phyloP scores from a whole-genome alignment of 2,329 filamentous ascomycete species.

The Fulvia fulva region DNA sequence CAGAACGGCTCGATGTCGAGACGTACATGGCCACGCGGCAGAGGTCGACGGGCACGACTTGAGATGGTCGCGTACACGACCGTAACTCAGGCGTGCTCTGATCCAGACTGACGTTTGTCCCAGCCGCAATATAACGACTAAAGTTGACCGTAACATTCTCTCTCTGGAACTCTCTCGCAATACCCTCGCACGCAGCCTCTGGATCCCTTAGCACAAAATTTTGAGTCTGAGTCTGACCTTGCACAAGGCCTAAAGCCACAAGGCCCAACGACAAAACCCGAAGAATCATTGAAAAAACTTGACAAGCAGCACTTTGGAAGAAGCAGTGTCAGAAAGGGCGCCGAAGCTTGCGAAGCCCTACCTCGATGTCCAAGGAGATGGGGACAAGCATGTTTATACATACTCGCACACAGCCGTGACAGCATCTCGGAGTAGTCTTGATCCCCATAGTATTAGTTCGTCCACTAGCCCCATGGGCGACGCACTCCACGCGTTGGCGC shows the following conservation, averaged over 20 bases:
- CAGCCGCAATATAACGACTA: conserved; percentile 24
- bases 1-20: conserved; percentile 37
- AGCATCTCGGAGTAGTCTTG: neutral
- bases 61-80: conserved; percentile 36
- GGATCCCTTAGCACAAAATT: conserved; percentile 12
- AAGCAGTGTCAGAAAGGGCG: neutral
- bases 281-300: neutral
- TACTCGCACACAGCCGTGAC: neutral
- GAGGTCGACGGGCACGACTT: conserved; percentile 35
- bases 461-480: neutral
- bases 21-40: conserved; percentile 42
- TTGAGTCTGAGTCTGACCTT: conserved; percentile 1
- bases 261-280: neutral
- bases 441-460: neutral
- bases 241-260: neutral
- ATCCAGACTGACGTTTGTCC: conserved; percentile 27
- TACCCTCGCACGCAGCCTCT: conserved; percentile 18
- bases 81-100: conserved; percentile 34
- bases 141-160: conserved; percentile 28
- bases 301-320: neutral
- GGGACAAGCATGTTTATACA: neutral
- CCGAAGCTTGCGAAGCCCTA: neutral
- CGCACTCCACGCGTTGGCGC: neutral
- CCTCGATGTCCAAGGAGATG: neutral
- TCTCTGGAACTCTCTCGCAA: conserved; percentile 19